Base-by-base conservation (phyloP, 106 monocot genomes). In the Chionographis japonica region DNA sequence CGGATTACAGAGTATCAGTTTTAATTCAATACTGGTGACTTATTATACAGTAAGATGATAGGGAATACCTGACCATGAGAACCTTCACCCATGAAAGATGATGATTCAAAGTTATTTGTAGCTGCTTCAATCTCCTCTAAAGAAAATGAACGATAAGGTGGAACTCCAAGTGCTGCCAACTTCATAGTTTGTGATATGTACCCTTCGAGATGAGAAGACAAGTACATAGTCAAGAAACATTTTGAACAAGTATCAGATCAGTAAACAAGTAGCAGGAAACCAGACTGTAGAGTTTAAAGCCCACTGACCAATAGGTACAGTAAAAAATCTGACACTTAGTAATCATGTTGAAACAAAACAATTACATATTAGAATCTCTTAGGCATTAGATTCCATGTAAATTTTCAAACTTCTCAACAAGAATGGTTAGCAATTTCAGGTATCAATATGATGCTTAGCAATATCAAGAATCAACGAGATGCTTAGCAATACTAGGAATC, bases 171-270 rank as follows among this genome's bases (percentile, higher is more conserved):
- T 59, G 92, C 78, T 52, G 92, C 97, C 4, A 97, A 72, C 78
- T 85, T 92, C 78, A 97, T 87, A 75, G 97, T 79, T 72, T 92
- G 97, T 15, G 92, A 84, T 55, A 97, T 92, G 59, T 92, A 97
- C 62, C 97, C 97, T 95, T 80, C 52, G 4, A 50, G 12, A 36
- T 19, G 68, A 12, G 51, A 39, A 62, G 35, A 65, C 12, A 54
- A 43, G 9, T 5, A 15, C 43, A 8, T 35, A 27, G 6, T 50
- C 10, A 54, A 2, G 3, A 57, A 0, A 36, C 15, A 35, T 9
- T 56, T n/a, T 12, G 6, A 56, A n/a, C n/a, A 56, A 3, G 17
- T n/a, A 41, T 6, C 19, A n/a, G 36, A 46, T 13, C 18, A 16
- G 17, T 37, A 58, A 10, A 56, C 13, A 18, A 36, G 20, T 37